Evolutionary conservation across 78 protist genomes (phyloP), one percentile per base, ranked within the genome.

Genomic region (Emiliania huxleyi): DNA sequence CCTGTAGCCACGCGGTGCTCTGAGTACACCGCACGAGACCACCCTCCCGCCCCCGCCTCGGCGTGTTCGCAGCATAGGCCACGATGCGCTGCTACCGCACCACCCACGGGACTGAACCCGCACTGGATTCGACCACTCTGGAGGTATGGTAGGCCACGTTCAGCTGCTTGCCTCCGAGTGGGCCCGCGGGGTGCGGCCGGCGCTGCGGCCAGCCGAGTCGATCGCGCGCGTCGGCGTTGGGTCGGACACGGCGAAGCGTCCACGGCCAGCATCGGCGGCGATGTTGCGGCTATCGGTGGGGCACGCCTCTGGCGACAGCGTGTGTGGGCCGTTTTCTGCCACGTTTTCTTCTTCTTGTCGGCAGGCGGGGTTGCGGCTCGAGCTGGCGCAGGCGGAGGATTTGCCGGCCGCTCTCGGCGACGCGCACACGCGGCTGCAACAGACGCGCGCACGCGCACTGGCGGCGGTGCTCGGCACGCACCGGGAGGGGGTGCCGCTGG

Each of bases 361-460:
- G n/a, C n/a, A n/a, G n/a, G n/a, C n/a, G n/a, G n/a, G n/a, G n/a
- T n/a, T 77, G 2, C 44, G 85, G n/a, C 48, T 77, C 15, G 85
- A 77, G 85, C 85, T 77, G 46, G 85, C 85, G 44, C 85, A 77
- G 46, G 85, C 85, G 46, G 35, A 1, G 18, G 85, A 77, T 40
- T 25, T 77, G 37, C 43, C 48, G 29, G 35, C 15, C 33, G 23
- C 33, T n/a, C n/a, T n/a, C 33, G 19, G 6, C 23, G 46, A 77
- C 26, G 2, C 48, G 46, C 15, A 1, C 44, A 2, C 85, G 22
- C 22, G 35, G 48, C 48, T 22, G 29, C 85, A 77, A 21, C 85
- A 48, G 18, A 0, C n/a, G 48, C 85, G 85, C 29, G 29, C 46
- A 29, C 48, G 48, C 29, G 46, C 48, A 1, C 18, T 40, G 19